Conservation (phyloP, 441 rosid species). For the Cnidoscolus chayamansa region DNA sequence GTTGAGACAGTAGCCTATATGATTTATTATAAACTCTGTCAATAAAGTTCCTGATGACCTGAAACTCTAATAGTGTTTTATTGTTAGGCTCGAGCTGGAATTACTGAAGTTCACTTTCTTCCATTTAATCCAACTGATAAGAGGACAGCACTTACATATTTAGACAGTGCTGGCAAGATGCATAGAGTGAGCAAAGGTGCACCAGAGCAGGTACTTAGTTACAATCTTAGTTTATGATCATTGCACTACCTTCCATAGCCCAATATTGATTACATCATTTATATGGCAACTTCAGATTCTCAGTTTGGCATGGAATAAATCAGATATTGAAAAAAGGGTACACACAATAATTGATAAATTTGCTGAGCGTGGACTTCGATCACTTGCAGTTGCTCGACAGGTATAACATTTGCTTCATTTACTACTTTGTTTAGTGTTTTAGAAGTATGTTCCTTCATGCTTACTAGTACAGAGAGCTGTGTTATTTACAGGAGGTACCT, state of each 20-base stretch:
- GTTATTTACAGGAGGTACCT: slow-evolving; percentile 25
- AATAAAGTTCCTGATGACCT: neutral
- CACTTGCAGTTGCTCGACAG: slow-evolving; percentile 52
- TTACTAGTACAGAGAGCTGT: neutral
- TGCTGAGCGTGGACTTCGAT: slow-evolving; percentile 93
- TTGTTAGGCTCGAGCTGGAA: slow-evolving; percentile 75
- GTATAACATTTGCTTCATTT: slow-evolving; percentile 5
- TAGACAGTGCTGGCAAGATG: slow-evolving; percentile 70
- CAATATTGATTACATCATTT: neutral
- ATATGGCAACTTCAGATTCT: slow-evolving; percentile 48
- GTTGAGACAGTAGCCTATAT: neutral
- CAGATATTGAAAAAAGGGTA: slow-evolving; percentile 60
- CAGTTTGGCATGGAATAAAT: slow-evolving; percentile 55
- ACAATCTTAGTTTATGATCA: slow-evolving; percentile 3
- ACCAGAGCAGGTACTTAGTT: slow-evolving; percentile 73
- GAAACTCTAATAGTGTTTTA: slow-evolving; percentile 4
- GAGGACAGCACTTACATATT: slow-evolving; percentile 88
- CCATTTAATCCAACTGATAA: slow-evolving; percentile 96
- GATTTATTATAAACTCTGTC: neutral
- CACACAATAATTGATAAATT: slow-evolving; percentile 72
- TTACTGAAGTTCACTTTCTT: slow-evolving; percentile 84
- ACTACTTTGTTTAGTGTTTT: neutral
- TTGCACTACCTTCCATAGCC: neutral
- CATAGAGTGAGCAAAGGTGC: slow-evolving; percentile 97
- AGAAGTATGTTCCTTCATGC: neutral